These are phyloP conservation scores for Mycena capillaripes DNA, from an alignment of 768 basidiomycete species.

Conservation along the genomic window DNA sequence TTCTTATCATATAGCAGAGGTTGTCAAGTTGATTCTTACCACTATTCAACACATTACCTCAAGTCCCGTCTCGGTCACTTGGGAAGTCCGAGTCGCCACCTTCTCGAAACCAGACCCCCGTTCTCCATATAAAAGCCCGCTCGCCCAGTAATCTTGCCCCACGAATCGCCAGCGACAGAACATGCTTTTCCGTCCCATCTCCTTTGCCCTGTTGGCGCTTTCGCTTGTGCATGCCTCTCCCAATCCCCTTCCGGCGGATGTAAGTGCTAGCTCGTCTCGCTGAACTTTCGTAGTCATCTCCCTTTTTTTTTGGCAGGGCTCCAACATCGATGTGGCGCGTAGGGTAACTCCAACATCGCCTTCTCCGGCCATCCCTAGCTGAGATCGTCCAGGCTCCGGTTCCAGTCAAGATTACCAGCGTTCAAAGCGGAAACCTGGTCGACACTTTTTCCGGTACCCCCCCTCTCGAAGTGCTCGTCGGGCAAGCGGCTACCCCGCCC, in stretches of 20 bases:
- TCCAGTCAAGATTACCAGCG: constrained; percentile 18
- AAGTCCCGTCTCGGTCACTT: too few relatives aligned
- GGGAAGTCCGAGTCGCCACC: too few relatives aligned
- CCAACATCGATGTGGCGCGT: constrained; percentile 5
- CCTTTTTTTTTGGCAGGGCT: constrained; percentile 4
- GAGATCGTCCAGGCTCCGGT: constrained; percentile 9
- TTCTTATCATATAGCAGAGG: too few relatives aligned
- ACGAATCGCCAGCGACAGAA: constrained; percentile 8
- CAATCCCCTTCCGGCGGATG: constrained; percentile 6
- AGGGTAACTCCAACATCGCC: constrained; percentile 3
- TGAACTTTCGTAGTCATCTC: constrained; percentile 10
- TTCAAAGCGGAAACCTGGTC: constrained; percentile 11
- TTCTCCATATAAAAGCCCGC: constrained; percentile 22
- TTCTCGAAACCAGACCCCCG: too few relatives aligned
- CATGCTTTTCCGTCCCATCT: constrained; percentile 16
- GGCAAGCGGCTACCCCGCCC: constrained; percentile 9
- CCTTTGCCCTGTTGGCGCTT: constrained; percentile 20
- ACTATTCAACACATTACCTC: too few relatives aligned
- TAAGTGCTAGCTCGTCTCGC: constrained; percentile 6
- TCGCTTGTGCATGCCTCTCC: constrained; percentile 20
- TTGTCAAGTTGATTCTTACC: too few relatives aligned
- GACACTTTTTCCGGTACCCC: constrained; percentile 15
- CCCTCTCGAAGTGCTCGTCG: constrained; percentile 23
- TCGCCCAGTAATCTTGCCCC: constrained; percentile 5
- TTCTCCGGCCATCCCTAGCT: not conserved